Conservation (phyloP, 768 basidiomycete genomes). For the Naganishia onofrii region DNA sequence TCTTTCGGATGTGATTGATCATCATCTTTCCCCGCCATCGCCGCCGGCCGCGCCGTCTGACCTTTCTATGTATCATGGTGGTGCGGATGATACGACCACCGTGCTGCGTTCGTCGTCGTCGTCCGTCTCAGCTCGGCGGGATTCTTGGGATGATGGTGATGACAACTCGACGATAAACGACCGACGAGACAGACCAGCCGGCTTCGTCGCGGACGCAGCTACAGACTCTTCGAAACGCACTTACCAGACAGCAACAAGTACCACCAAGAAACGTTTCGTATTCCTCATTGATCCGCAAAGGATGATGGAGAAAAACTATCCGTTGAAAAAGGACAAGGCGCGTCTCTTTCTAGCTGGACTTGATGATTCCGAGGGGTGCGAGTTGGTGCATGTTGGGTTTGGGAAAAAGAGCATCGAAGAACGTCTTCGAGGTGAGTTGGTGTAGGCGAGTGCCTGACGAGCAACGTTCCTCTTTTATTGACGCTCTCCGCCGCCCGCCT, state of each 20-base stretch:
- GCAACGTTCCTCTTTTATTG: background rate
- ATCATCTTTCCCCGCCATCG: background rate
- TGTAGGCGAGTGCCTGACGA: background rate
- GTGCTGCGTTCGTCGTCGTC: too few species aligned
- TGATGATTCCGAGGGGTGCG: background rate
- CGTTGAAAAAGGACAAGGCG: constrained; percentile 20
- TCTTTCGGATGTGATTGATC: constrained; percentile 3
- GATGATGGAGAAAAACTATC: constrained; percentile 10
- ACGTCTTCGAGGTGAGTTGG: background rate
- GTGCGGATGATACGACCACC: background rate
- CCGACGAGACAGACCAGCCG: background rate
- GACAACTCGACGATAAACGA: too few species aligned
- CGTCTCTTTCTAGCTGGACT: constrained; percentile 4
- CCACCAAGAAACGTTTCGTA: constrained; percentile 2
- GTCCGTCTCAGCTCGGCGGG: too few species aligned
- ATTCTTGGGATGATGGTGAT: too few species aligned
- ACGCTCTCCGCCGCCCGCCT: too few species aligned
- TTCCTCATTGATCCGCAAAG: constrained; percentile 12
- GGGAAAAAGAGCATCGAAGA: constrained; percentile 11
- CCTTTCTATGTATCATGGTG: too few species aligned
- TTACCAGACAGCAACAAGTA: background rate
- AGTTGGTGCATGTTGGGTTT: constrained; percentile 14
- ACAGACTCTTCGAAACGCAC: background rate
- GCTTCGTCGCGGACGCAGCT: too few species aligned
- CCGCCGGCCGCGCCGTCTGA: background rate